These are phyloP conservation scores for Microbotryum silenes-acaulis DNA, from an alignment of 1,284 basidiomycete genomes.

Conservation along the genomic window DNA sequence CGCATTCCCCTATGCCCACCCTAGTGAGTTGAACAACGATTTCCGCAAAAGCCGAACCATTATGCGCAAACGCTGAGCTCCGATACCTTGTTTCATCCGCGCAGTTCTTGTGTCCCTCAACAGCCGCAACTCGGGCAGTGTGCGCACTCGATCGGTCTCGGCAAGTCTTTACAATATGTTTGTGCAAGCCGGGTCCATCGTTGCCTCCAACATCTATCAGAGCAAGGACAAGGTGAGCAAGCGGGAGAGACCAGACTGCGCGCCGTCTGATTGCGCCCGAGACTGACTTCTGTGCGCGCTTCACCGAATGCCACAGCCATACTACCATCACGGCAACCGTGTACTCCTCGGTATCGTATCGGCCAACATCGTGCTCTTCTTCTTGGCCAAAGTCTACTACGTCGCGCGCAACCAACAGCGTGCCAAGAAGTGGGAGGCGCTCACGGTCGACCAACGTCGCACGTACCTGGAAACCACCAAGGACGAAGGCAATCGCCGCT, in stretches of 20 bases:
- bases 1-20: conserved; percentile 23
- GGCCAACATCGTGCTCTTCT: conserved; percentile 22
- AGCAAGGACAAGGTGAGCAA: conserved; percentile 5
- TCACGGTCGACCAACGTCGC: conserved; percentile 28
- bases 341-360: conserved; percentile 23
- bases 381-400: conserved; percentile 30
- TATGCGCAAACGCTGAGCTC: not conserved
- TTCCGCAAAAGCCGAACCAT: not conserved
- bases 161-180: conserved; percentile 31
- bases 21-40: not conserved
- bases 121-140: conserved; percentile 19
- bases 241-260: too few relatives aligned
- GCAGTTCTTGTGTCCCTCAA: conserved; percentile 21
- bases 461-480: conserved; percentile 15
- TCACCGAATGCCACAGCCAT: not conserved
- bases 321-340: conserved; percentile 19
- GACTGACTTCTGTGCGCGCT: too few relatives aligned
- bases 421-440: conserved; percentile 27
- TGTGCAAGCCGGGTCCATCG: conserved; percentile 14
- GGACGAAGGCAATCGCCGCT: conserved; percentile 30
- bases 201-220: conserved; percentile 13
- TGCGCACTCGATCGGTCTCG: conserved; percentile 27
- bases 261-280: too few relatives aligned
- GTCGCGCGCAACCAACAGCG: conserved; percentile 21
- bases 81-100: not conserved